Evolutionary conservation across 2,329 filamentous ascomycete species (phyloP).

Genomic region (Chalara sp.): DNA sequence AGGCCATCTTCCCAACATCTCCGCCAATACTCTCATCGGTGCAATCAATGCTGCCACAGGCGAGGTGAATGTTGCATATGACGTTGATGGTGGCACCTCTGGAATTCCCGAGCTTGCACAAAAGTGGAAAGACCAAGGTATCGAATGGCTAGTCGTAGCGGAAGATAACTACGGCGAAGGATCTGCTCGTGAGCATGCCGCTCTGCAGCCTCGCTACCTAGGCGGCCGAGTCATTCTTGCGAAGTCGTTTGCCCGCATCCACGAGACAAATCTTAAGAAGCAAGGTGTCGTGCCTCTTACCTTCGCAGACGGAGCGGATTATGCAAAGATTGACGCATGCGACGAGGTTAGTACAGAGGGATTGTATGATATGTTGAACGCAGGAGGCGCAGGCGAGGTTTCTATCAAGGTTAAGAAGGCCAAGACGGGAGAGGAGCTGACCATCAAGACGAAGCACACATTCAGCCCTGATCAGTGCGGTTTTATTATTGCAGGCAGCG

Average conservation of each 20-base stretch:
- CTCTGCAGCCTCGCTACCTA: conserved; percentile 84
- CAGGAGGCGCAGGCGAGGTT: conserved; percentile 72
- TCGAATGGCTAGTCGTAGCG: conserved; percentile 88
- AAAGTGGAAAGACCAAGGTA: conserved; percentile 69
- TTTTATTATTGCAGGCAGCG: conserved; percentile 90
- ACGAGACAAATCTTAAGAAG: conserved; percentile 95
- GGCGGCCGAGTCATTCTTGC: conserved; percentile 77
- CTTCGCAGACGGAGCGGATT: conserved; percentile 82
- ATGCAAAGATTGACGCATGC: conserved; percentile 74
- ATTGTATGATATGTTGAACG: conserved; percentile 72
- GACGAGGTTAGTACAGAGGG: conserved; percentile 81
- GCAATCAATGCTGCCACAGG: conserved; percentile 87
- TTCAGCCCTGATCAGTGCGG: conserved; percentile 84
- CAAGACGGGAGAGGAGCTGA: conserved; percentile 53
- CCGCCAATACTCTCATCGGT: conserved; percentile 93
- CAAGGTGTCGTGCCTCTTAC: conserved; percentile 94
- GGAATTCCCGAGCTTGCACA: conserved; percentile 84
- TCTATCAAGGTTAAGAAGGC: conserved; percentile 58
- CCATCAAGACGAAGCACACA: conserved; percentile 77
- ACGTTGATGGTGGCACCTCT: conserved; percentile 65
- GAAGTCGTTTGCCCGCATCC: conserved; percentile 86
- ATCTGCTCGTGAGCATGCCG: conserved; percentile 82
- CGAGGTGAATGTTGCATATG: conserved; percentile 89
- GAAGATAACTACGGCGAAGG: conserved; percentile 98
- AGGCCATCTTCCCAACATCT: conserved; percentile 96